Base-by-base conservation (phyloP, 1,284 basidiomycete genomes). In the Polyporus tsugae region DNA sequence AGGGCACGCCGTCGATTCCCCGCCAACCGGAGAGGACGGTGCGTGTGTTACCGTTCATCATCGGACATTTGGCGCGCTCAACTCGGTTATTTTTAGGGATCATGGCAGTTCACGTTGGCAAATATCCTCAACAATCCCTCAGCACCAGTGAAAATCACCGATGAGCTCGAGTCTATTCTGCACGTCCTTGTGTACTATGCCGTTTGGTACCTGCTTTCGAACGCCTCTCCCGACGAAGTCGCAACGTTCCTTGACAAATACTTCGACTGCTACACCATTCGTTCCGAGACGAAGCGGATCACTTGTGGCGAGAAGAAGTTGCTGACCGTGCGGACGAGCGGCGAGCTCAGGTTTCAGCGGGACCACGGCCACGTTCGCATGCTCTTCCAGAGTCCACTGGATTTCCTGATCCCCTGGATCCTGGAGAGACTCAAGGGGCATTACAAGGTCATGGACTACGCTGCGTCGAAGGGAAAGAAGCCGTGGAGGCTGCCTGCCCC, bases 91-190 rank as follows among this genome's bases (percentile, higher is more conserved):
- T 39, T 39, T 1, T 11, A 59, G 57, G 57, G 57, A 6, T 35
- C 35, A 19, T n/a, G 33, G 57, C 57, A 59, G 19, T 59, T 59
- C 57, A 39, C 35, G 17, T 59, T 36, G 13, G 36, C 35, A 1
- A 36, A 22, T 29, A 15, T 59, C 10, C 35, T 59, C 29, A 59
- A 15, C 15, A 11, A 39, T 22, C 13, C 10, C 57, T 35, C 11
- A 6, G 19, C 33, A 33, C 7, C 35, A 29, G 33, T 39, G 7
- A n/a, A 19, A 11, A 19, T 38, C 17, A 13, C 36, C 15, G 57
- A 59, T 36, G 57, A 59, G 29, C n/a, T 59, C 29, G 57, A 59
- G 17, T 59, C 57, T 7, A 36, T 59, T 19, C n/a, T 59, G 17
- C 22, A 59, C 57, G 36, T 59, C 17, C 19, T 59, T 33, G 15